Conservation (phyloP, 2,329 filamentous ascomycete genomes). For the Aspergillus pseudoglaucus region DNA sequence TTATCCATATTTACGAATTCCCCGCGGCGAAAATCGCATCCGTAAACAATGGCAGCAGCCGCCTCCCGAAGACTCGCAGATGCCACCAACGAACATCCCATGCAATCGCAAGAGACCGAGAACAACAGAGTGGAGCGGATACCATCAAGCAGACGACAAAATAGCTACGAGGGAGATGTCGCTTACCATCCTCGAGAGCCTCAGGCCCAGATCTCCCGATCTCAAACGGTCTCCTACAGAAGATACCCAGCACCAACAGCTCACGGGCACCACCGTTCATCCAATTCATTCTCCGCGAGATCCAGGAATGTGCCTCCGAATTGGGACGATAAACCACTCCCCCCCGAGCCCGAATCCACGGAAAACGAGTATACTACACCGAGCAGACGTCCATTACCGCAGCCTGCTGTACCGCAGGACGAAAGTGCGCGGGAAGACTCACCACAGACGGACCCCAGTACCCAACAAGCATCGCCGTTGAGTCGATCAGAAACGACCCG, state of each 20-base stretch:
- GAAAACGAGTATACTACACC: constrained; percentile 2
- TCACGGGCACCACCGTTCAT: constrained; percentile 4
- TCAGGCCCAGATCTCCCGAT: constrained; percentile 56
- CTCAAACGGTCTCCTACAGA: constrained; percentile 53
- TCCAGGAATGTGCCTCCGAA: constrained; percentile 11
- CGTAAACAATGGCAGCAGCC: constrained; percentile 11
- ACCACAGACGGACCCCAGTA: constrained; percentile 12
- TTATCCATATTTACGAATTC: background rate
- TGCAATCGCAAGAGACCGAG: constrained; percentile 6
- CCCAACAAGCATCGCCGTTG: constrained; percentile 13
- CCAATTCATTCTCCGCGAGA: constrained; percentile 22
- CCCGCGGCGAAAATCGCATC: background rate
- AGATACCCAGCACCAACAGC: constrained; percentile 30
- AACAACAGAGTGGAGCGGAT: constrained; percentile 14
- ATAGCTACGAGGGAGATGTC: constrained; percentile 9
- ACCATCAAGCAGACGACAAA: constrained; percentile 15
- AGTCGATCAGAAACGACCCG: constrained; percentile 27
- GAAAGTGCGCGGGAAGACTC: constrained; percentile 3
- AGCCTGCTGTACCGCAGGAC: background rate
- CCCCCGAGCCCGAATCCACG: constrained; percentile 3
- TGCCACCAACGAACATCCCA: constrained; percentile 7
- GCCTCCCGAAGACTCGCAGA: constrained; percentile 6
- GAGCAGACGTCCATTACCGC: background rate
- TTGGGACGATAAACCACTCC: constrained; percentile 8
- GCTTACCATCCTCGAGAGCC: constrained; percentile 33